Conservation (phyloP, 2,329 filamentous ascomycete species). For the Anthostomella pinea region DNA sequence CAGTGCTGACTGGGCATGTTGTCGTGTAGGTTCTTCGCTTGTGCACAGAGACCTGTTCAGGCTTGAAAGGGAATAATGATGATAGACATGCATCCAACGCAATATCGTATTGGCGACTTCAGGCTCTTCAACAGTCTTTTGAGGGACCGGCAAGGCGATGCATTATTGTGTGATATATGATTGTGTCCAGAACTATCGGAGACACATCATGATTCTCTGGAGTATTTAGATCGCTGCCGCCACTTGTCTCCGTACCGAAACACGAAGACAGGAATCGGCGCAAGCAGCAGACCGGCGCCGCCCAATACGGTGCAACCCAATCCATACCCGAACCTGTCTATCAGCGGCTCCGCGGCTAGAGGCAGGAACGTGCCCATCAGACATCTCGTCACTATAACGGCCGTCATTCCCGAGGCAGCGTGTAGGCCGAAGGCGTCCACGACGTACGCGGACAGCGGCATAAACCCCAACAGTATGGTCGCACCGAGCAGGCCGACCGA, state of each 20-base stretch:
- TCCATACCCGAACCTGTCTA: constrained; percentile 48
- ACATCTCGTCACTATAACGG: constrained; percentile 53
- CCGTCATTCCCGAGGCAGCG: constrained; percentile 56
- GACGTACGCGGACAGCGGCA: constrained; percentile 54
- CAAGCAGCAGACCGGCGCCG: constrained; percentile 39
- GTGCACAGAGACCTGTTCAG: too few relatives aligned
- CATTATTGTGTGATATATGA: too few relatives aligned
- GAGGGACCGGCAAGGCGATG: too few relatives aligned
- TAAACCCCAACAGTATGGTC: constrained; percentile 42
- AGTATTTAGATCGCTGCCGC: constrained; percentile 50
- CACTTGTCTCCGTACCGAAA: constrained; percentile 50
- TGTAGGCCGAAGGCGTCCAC: constrained; percentile 56
- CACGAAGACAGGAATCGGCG: constrained; percentile 50
- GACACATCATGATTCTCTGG: too few relatives aligned
- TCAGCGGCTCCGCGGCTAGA: constrained; percentile 46
- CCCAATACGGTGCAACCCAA: constrained; percentile 48
- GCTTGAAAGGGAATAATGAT: too few relatives aligned
- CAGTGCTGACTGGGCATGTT: too few relatives aligned
- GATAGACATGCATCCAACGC: too few relatives aligned
- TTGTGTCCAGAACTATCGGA: too few relatives aligned
- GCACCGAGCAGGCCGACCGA: constrained; percentile 44
- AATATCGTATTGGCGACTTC: too few relatives aligned
- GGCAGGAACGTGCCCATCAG: constrained; percentile 57
- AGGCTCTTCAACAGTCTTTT: too few relatives aligned
- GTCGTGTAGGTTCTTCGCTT: too few relatives aligned